phyloP scores from a whole-genome alignment of 2,329 filamentous ascomycete genomes.

The Cephalotrichum gorgonifer region DNA sequence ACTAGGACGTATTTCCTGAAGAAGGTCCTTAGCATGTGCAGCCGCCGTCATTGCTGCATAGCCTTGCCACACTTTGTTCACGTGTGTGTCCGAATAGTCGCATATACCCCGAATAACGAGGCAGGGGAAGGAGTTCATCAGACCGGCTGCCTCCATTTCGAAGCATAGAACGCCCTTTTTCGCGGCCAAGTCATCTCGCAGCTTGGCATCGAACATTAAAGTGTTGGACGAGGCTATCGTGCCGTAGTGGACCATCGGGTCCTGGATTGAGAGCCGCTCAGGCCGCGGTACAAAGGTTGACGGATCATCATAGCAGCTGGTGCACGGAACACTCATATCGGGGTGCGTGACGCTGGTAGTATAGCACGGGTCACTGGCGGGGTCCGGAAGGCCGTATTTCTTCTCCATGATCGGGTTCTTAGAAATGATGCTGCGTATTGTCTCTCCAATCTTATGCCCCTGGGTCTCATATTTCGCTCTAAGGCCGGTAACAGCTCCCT shows the following conservation, averaged over 20 bases:
- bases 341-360: not conserved
- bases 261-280: no score
- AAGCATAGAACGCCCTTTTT: conserved; percentile 10
- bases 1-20: no score
- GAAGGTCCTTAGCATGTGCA: conserved; percentile 4
- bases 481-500: not conserved
- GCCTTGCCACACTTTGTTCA: conserved; percentile 23
- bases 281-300: no score
- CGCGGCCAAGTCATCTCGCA: not conserved
- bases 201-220: not conserved
- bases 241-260: conserved; percentile 6
- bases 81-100: conserved; percentile 26
- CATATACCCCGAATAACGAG: conserved; percentile 24
- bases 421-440: not conserved
- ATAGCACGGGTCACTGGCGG: not conserved
- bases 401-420: not conserved
- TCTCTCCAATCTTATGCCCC: no score
- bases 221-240: conserved; percentile 11
- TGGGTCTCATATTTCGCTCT: not conserved
- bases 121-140: conserved; percentile 17
- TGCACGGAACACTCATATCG: no score
- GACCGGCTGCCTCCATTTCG: conserved; percentile 18
- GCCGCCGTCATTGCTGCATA: conserved; percentile 22
- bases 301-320: no score
- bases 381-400: not conserved